Evolutionary conservation across 352 stramenopile species (phyloP).

Genomic region (Aphanomyces euteiches): DNA sequence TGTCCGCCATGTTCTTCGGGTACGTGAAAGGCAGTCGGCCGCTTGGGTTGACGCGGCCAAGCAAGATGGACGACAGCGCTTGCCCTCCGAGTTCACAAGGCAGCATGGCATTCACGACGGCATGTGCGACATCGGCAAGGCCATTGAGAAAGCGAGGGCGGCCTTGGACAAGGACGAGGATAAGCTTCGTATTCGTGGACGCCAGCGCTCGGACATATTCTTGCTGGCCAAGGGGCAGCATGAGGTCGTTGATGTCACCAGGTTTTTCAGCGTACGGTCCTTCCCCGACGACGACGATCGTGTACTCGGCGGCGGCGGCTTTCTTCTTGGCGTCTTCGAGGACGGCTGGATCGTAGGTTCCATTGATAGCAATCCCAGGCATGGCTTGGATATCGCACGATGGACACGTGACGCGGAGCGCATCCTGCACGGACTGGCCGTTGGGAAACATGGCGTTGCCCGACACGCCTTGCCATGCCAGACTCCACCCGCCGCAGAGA

Average conservation of each 20-base stretch:
- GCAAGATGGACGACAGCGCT: slow-evolving; percentile 61
- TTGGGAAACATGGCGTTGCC: slow-evolving; percentile 61
- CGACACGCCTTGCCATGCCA: slow-evolving; percentile 62
- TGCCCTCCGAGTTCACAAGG: slow-evolving; percentile 76
- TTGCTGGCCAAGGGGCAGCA: slow-evolving; percentile 56
- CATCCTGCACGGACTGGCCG: slow-evolving; percentile 57
- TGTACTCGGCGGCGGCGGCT: slow-evolving; percentile 60
- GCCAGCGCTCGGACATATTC: slow-evolving; percentile 58
- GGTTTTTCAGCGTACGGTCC: slow-evolving; percentile 75
- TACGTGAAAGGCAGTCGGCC: slow-evolving; percentile 79
- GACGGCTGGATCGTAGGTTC: slow-evolving; percentile 39
- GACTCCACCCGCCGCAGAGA: slow-evolving; percentile 64
- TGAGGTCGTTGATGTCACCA: slow-evolving; percentile 64
- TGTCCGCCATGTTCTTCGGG: slow-evolving; percentile 49
- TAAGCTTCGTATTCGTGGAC: slow-evolving; percentile 53
- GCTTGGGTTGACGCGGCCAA: slow-evolving; percentile 65
- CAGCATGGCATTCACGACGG: slow-evolving; percentile 69
- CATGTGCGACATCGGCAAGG: slow-evolving; percentile 44
- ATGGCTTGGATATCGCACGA: slow-evolving; percentile 35
- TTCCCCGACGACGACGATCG: slow-evolving; percentile 70
- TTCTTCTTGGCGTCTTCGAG: slow-evolving; percentile 40
- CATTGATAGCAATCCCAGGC: slow-evolving; percentile 51
- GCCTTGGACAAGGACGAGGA: slow-evolving; percentile 65
- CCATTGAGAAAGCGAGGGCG: slow-evolving; percentile 54
- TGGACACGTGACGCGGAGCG: slow-evolving; percentile 30